Base-by-base conservation (phyloP, 768 basidiomycete species). In the Trametopsis cervina region DNA sequence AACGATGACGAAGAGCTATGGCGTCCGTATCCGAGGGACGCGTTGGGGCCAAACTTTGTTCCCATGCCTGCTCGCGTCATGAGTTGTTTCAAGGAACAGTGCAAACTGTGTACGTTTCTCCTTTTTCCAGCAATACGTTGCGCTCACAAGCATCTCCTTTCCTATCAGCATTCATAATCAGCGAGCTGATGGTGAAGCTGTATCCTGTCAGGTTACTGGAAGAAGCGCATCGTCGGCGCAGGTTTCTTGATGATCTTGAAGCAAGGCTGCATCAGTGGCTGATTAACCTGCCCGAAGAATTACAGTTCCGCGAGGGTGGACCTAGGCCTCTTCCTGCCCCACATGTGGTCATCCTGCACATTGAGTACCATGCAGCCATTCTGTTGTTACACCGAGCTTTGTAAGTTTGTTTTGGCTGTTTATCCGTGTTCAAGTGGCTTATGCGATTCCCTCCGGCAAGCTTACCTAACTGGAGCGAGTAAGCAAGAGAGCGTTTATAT, bases 311-410 rank as follows among this genome's bases (percentile, higher is more conserved):
- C 52, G 65, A 76, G 27, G 66, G 74, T 11, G 78, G 72, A 54
- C 75, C 76, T 56, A 69, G 76, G 41, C 66, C 63, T 7, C 61
- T 69, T 9, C 83, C 83, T 7, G 74, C 81, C 3, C 82, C 87
- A 1, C 78, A 82, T 45, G 72, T 89, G 21, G 61, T 89, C 24
- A 73, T 78, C 40, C 66, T 89, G 36, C 84, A 90, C 55, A 72
- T 86, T 47, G 73, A 85, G 53, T 89, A 90, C 60, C 86, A 85
- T 78, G 79, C 77, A 5, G 73, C 84, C 15, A 81, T 89, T 4
- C 69, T 90, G 11, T 67, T 90, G 29, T 70, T 89, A 33, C 77
- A 89, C 62, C 75, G 88, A 44, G 85, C 84, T 13, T 90, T 88
- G 87, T 89, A 63, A 73, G 21, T 18, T 22, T 17, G 22, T 27